phyloP scores from a whole-genome alignment of 495 filamentous ascomycete species.

The Acidiella bohemica region DNA sequence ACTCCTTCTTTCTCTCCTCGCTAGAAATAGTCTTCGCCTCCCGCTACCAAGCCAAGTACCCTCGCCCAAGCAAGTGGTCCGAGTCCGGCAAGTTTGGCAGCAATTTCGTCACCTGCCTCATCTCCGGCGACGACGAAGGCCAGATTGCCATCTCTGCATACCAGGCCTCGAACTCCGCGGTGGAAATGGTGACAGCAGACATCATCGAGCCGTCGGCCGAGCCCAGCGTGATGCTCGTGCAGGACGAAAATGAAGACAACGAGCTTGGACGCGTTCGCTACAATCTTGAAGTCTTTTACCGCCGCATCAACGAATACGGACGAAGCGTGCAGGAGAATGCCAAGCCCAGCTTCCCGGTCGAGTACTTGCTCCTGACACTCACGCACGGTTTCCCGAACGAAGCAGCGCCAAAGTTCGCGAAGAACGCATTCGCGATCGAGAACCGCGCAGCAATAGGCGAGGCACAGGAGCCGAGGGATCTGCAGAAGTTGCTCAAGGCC shows the following conservation, averaged over 20 bases:
- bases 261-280: constrained; percentile 58
- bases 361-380: constrained; percentile 88
- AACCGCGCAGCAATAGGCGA: constrained; percentile 77
- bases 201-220: constrained; percentile 93
- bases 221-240: constrained; percentile 85
- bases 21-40: constrained; percentile 84
- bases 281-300: constrained; percentile 95
- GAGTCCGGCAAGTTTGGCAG: constrained; percentile 89
- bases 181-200: constrained; percentile 92
- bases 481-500: constrained; percentile 49
- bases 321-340: constrained; percentile 93
- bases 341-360: constrained; percentile 88
- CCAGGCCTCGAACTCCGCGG: constrained; percentile 84
- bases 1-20: constrained; percentile 88
- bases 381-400: constrained; percentile 90
- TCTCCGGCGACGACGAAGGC: constrained; percentile 82
- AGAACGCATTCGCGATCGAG: constrained; percentile 68
- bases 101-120: constrained; percentile 90
- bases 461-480: constrained; percentile 55
- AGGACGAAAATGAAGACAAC: constrained; percentile 78
- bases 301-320: constrained; percentile 90
- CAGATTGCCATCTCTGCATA: constrained; percentile 82
- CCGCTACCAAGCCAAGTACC: constrained; percentile 71
- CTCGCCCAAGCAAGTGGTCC: constrained; percentile 92
- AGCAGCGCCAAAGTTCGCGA: constrained; percentile 57